phyloP scores from a whole-genome alignment of 2,329 filamentous ascomycete genomes.

The Fusarium concolor region DNA sequence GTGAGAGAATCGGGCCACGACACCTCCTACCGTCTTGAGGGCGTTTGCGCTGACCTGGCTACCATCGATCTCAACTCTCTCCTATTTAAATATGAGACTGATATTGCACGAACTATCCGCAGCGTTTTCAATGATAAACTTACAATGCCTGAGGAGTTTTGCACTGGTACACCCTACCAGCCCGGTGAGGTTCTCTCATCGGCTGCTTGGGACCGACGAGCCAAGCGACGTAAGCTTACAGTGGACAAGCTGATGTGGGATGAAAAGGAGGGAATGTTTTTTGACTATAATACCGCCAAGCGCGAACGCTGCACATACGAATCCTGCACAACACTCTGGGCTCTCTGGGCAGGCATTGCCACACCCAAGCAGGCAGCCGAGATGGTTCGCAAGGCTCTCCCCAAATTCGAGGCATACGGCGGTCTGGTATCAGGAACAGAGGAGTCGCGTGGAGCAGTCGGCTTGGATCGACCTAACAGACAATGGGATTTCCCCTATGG shows the following conservation, averaged over 20 bases:
- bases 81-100: conserved; percentile 96
- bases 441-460: conserved; percentile 83
- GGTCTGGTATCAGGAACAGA: conserved; percentile 91
- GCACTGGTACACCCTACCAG: conserved; percentile 70
- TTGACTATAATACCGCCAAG: conserved; percentile 92
- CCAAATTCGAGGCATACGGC: conserved; percentile 87
- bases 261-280: conserved; percentile 92
- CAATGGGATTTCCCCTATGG: conserved; percentile 99
- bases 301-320: conserved; percentile 87
- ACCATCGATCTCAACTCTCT: conserved; percentile 96
- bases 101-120: conserved; percentile 89
- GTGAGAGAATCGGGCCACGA: conserved; percentile 98
- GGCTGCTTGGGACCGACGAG: conserved; percentile 88
- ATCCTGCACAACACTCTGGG: conserved; percentile 94
- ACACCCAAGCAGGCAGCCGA: conserved; percentile 86
- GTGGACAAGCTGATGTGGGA: conserved; percentile 98
- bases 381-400: conserved; percentile 84
- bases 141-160: conserved; percentile 85
- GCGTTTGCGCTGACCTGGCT: conserved; percentile 85
- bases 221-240: conserved; percentile 82
- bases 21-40: conserved; percentile 92
- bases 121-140: conserved; percentile 86
- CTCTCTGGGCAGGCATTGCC: conserved; percentile 93
- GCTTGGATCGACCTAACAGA: conserved; percentile 87
- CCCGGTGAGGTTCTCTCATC: conserved; percentile 82